Evolutionary conservation across 2,329 filamentous ascomycete species (phyloP).

Genomic region (Alternaria brassicicola): DNA sequence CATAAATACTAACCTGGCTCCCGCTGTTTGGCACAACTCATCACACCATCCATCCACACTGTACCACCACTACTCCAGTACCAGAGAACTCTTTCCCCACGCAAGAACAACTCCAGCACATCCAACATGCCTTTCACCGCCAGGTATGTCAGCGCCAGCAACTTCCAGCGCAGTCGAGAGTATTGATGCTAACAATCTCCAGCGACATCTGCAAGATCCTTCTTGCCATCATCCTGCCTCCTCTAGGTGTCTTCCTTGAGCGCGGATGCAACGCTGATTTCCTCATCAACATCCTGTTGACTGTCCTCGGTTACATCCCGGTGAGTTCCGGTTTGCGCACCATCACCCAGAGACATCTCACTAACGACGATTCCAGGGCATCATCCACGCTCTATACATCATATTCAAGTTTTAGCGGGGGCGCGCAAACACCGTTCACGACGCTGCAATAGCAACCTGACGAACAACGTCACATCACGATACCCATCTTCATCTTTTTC

Average conservation of each 20-base stretch:
- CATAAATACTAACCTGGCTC: slow-evolving; percentile 34
- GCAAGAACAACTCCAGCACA: slow-evolving; percentile 15
- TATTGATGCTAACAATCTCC: slow-evolving; percentile 22
- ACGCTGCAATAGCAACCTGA: slow-evolving; percentile 19
- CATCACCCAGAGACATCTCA: neutral
- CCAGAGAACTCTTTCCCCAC: neutral
- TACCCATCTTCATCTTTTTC: slow-evolving; percentile 37
- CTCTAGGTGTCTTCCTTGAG: slow-evolving; percentile 93
- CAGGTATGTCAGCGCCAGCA: slow-evolving; percentile 51
- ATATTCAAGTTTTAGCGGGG: slow-evolving; percentile 80
- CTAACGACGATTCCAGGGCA: slow-evolving; percentile 55
- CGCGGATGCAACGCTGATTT: slow-evolving; percentile 85
- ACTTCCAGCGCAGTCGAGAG: neutral
- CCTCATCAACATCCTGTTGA: slow-evolving; percentile 91
- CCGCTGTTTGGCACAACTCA: slow-evolving; percentile 16
- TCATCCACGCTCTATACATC: slow-evolving; percentile 93
- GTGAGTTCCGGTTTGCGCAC: slow-evolving; percentile 44
- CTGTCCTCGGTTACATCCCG: slow-evolving; percentile 65
- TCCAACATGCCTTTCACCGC: slow-evolving; percentile 66
- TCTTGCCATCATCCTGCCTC: slow-evolving; percentile 87
- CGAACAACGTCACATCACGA: slow-evolving; percentile 32
- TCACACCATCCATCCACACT: slow-evolving; percentile 5
- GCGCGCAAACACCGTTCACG: slow-evolving; percentile 13
- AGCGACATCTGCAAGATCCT: slow-evolving; percentile 83
- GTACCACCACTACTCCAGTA: slow-evolving; percentile 1